Conservation (phyloP, 805 yeast species). For the Schizosaccharomyces cryophilus region DNA sequence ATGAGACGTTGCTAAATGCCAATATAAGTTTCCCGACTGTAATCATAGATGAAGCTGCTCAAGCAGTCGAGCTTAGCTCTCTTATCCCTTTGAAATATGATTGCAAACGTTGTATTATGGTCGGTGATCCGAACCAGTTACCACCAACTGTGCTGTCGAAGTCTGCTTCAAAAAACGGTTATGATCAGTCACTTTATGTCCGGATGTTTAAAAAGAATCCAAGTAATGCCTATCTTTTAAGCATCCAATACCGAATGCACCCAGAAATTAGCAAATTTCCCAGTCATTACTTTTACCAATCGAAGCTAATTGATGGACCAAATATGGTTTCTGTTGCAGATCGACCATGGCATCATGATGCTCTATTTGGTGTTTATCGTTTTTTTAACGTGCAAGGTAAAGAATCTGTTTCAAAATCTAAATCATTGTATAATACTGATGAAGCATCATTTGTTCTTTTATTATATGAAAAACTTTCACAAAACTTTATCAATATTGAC, state of each 20-base stretch:
- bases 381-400: constrained; percentile 45
- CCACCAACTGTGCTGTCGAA: constrained; percentile 92
- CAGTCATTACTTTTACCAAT: constrained; percentile 53
- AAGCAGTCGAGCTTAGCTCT: constrained; percentile 78
- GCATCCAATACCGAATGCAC: constrained; percentile 95
- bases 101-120: constrained; percentile 75
- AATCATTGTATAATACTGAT: constrained; percentile 41
- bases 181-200: constrained; percentile 82
- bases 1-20: constrained; percentile 52
- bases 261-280: constrained; percentile 79
- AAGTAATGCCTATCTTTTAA: constrained; percentile 41
- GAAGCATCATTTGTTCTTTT: constrained; percentile 61
- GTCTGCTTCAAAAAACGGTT: constrained; percentile 51
- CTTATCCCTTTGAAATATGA: constrained; percentile 84
- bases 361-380: constrained; percentile 43
- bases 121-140: constrained; percentile 93
- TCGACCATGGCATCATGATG: constrained; percentile 49
- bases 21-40: constrained; percentile 70
- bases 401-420: constrained; percentile 43
- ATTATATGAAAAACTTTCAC: constrained; percentile 30
- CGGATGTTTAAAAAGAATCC: constrained; percentile 56
- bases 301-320: constrained; percentile 52
- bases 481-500: constrained; percentile 23
- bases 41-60: constrained; percentile 91
- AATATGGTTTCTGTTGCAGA: constrained; percentile 32